Evolutionary conservation across 352 stramenopile genomes (phyloP), one percentile per base, ranked within the genome.

Genomic region (Peronospora destructor): DNA sequence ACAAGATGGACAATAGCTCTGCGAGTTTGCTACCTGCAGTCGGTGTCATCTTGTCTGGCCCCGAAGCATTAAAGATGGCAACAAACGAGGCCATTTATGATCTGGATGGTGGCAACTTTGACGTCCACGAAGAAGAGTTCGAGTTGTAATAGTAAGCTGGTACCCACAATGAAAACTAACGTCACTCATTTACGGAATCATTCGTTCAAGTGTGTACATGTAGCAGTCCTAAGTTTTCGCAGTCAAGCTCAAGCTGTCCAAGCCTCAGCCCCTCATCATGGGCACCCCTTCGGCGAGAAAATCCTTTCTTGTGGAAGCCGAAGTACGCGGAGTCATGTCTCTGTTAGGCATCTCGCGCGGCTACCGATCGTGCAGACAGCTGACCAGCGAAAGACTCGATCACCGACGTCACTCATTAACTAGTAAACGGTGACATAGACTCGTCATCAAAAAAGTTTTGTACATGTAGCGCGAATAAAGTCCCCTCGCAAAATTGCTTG

Each of bases 111-210:
- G 42, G 35, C 14, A 58, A 75, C 45, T 80, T 80, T 33, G 69
- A 80, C 49, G 56, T 80, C 19, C 69, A 80, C 40, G 69, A 76
- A 37, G 68, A 78, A 34, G 66, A 78, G 47, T 80, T 76, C 33
- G 69, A 80, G 52, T 16, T 80, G 33, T 80, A 66, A 21, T 35
- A 49, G 29, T 21, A 32, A 29, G 30, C 30, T 29, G 46, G 36
- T 4, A 36, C 17, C 32, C 40, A 50, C 19, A 36, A 32, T 44
- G 14, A 10, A 32, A 32, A 11, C 13, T 28, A 49, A 49, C 30
- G 17, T 35, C 26, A 26, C 23, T 26, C 23, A 26, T 26, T 21
- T 21, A 21, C 19, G 19, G n/a, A n/a, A n/a, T n/a, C n/a, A n/a
- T n/a, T n/a, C n/a, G n/a, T n/a, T n/a, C n/a, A n/a, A n/a, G n/a